Percentiles rank a stretch among this genome's conserved stretches.
phyloP scores from a whole-genome alignment of 352 stramenopile genomes.

The Phytophthora tentaculata region DNA sequence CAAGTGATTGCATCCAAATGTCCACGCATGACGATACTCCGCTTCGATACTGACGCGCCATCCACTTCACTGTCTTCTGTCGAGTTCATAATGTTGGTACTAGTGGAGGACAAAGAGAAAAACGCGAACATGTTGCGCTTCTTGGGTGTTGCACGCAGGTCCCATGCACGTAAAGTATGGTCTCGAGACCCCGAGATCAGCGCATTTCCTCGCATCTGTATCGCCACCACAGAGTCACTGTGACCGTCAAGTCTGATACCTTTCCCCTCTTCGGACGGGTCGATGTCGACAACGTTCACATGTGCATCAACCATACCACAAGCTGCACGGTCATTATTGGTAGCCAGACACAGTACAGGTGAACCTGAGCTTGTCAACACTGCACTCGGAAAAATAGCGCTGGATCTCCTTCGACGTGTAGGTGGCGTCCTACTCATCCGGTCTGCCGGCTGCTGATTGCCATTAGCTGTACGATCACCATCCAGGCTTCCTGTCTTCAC shows the following conservation, averaged over 20 bases:
- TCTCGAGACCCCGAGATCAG: constrained; percentile 78
- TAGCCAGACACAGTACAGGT: constrained; percentile 65
- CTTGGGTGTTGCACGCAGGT: constrained; percentile 64
- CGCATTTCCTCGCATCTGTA: constrained; percentile 65
- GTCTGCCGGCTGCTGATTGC: constrained; percentile 25
- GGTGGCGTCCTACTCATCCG: constrained; percentile 37
- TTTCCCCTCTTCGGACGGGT: constrained; percentile 37
- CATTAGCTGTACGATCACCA: not conserved
- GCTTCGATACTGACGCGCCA: constrained; percentile 59
- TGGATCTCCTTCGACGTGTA: constrained; percentile 31
- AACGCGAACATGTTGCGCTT: constrained; percentile 73
- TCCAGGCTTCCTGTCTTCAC: constrained; percentile 4
- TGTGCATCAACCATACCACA: constrained; percentile 54
- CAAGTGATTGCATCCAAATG: constrained; percentile 69
- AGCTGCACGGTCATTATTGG: constrained; percentile 52
- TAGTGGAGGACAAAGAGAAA: constrained; percentile 44
- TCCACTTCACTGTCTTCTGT: constrained; percentile 53
- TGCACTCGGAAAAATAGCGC: constrained; percentile 29
- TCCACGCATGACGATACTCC: constrained; percentile 67
- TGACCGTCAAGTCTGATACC: constrained; percentile 62
- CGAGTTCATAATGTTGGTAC: constrained; percentile 14
- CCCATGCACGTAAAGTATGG: constrained; percentile 75
- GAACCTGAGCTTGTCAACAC: constrained; percentile 32
- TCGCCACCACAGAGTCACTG: constrained; percentile 52
- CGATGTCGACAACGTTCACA: constrained; percentile 52